Base-by-base conservation (phyloP, 768 basidiomycete genomes). In the Rickenella mellea region DNA sequence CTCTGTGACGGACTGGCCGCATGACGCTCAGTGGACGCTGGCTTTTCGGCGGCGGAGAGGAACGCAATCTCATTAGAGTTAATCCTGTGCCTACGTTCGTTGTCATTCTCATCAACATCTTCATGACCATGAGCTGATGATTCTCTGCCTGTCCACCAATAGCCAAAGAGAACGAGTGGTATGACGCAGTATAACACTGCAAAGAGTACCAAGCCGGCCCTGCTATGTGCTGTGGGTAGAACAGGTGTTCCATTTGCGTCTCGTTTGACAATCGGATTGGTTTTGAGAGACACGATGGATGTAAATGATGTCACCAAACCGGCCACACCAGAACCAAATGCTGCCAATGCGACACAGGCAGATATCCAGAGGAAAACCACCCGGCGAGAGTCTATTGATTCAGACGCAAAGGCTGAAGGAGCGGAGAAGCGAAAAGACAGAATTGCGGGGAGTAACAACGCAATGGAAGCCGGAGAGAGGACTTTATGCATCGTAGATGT, bases 291-390 rank as follows among this genome's bases (percentile, higher is more conserved):
- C 19, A 48, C 59, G 41, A 74, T 69, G 30, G 77, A 70, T 2
- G 76, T 78, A 58, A 88, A 84, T 6, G 83, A 69, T 2, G 71
- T 64, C 14, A 65, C 72, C 35, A 87, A 56, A 8, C 82, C 83
- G 21, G 63, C 76, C 15, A 87, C 50, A 22, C 86, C 86, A 20
- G 76, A 51, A 11, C 65, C 76, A 51, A 77, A 84, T 12, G 73
- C 70, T 12, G 54, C 61, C 27, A 80, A 40, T 11, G 65, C 64
- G 39, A 74, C 48, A 15, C 69, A 44, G 11, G 55, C 58, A 21
- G 67, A 64, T 2, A 64, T 35, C 45, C 63, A 69, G 42, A 68
- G 38, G 40, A 69, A 49, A 3, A 41, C 46, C 10, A 56, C 25
- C n/a, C n/a, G n/a, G n/a, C 54, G 55, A 24, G 43, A 50, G 39